Evolutionary conservation across 176 grass and related monocot genomes (phyloP), one percentile per base, ranked within the genome.

Genomic region (Eragrostis nindensis): DNA sequence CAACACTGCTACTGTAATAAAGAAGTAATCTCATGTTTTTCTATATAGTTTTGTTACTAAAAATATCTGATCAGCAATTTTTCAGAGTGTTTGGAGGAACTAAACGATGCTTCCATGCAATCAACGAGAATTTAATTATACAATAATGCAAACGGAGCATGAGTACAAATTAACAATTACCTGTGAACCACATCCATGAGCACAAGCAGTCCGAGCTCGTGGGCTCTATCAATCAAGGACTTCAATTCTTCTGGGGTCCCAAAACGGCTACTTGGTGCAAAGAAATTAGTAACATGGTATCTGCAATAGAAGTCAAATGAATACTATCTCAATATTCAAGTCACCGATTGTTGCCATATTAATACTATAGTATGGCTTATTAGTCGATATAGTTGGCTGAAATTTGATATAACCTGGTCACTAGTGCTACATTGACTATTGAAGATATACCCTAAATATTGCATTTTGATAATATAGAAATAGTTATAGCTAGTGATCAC

Each of bases 141-240:
- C 12, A 79, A 26, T 50, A 17, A 25, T 40, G 41, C 45, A 44
- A 32, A 47, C 59, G 25, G 30, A 10, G 44, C 5, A 66, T 56
- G 18, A 57, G 24, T 74, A 86, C 39, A 19, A 80, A 72, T 42
- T 17, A 62, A 47, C 1, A 62, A 71, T 79, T 74, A 98, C 96
- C 96, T 99, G 87, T 99, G 97, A 80, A 99, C 97, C 76, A 99
- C 81, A 91, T 99, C 97, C 97, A 99, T 99, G 32, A 99, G 90
- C 60, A 99, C 93, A 77, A 93, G 76, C 78, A 99, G 83, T 42
- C 85, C 93, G 79, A 99, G 97, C 73, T 99, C 97, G 45, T 99
- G 97, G 41, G 97, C 97, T 84, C 55, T 96, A 84, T 99, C 97
- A 66, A 96, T 99, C 78, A 99, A 84, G 46, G 97, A 99, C 77